phyloP scores from a whole-genome alignment of 2,329 filamentous ascomycete species.

The Exutisphaerella laricina region DNA sequence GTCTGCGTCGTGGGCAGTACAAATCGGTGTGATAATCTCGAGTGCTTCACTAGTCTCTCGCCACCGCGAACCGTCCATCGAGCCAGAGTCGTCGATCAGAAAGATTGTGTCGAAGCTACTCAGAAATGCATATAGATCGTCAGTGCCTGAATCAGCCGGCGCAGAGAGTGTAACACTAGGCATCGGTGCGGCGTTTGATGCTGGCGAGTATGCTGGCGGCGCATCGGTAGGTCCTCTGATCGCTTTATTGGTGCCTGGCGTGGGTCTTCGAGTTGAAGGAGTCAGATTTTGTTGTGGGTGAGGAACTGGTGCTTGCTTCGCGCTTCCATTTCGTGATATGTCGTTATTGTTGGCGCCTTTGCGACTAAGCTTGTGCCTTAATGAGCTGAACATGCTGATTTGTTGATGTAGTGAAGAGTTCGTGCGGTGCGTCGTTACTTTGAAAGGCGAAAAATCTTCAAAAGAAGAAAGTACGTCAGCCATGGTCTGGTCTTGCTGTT shows the following conservation, averaged over 20 bases:
- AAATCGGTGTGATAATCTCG: slow-evolving; percentile 70
- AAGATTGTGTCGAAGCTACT: slow-evolving; percentile 78
- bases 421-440: slow-evolving; percentile 12
- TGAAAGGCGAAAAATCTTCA: too few species aligned
- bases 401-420: slow-evolving; percentile 17
- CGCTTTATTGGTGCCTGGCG: slow-evolving; percentile 12
- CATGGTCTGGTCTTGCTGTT: slow-evolving; percentile 4
- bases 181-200: slow-evolving; percentile 36
- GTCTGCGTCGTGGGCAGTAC: slow-evolving; percentile 70
- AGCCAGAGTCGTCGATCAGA: slow-evolving; percentile 85
- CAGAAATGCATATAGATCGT: slow-evolving; percentile 73
- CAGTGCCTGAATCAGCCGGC: slow-evolving; percentile 33
- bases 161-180: slow-evolving; percentile 20
- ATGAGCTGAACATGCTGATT: slow-evolving; percentile 18
- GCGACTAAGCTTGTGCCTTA: slow-evolving; percentile 22
- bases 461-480: slow-evolving; percentile 2
- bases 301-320: slow-evolving; percentile 11
- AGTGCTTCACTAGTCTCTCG: slow-evolving; percentile 66
- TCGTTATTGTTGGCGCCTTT: slow-evolving; percentile 11
- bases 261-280: slow-evolving; percentile 20
- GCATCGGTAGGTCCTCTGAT: slow-evolving; percentile 20
- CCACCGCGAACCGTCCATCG: slow-evolving; percentile 77
- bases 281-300: slow-evolving; percentile 20
- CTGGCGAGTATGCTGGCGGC: slow-evolving; percentile 39
- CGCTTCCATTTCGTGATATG: slow-evolving; percentile 5